These are phyloP conservation scores for Globisporangium polare DNA, from an alignment of 352 stramenopile species.

Conservation along the genomic window DNA sequence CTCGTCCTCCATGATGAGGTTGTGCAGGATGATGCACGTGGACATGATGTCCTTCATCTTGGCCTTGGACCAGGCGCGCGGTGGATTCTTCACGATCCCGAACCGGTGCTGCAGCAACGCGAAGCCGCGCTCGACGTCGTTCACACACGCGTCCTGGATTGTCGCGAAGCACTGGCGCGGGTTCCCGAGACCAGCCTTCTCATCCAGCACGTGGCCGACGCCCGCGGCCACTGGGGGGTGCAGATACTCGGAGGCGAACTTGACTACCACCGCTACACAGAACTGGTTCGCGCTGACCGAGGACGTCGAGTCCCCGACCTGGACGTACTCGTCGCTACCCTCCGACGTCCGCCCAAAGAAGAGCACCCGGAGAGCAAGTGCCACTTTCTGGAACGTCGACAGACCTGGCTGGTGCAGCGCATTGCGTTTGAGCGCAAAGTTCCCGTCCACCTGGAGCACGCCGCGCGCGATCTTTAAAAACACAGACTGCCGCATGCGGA, in stretches of 20 bases:
- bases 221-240: not conserved
- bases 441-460: not conserved
- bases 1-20: not conserved
- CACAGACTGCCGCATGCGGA: not conserved
- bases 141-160: not conserved
- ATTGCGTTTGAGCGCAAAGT: not conserved
- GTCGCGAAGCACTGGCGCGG: not conserved
- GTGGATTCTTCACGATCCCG: not conserved
- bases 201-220: not conserved
- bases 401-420: not conserved
- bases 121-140: constrained; percentile 1
- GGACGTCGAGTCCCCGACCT: not conserved
- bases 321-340: not conserved
- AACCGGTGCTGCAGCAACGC: not conserved
- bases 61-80: not conserved
- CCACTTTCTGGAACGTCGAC: not conserved
- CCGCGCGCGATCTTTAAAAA: not conserved
- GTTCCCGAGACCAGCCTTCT: not conserved
- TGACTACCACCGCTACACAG: not conserved
- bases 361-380: not conserved
- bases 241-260: not conserved
- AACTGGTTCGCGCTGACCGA: not conserved
- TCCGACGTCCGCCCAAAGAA: not conserved
- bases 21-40: not conserved
- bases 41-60: constrained; percentile 1